Percentiles rank a stretch among this genome's conserved stretches.
phyloP scores from a whole-genome alignment of 495 filamentous ascomycete species.

The Apiosordaria backusii region DNA sequence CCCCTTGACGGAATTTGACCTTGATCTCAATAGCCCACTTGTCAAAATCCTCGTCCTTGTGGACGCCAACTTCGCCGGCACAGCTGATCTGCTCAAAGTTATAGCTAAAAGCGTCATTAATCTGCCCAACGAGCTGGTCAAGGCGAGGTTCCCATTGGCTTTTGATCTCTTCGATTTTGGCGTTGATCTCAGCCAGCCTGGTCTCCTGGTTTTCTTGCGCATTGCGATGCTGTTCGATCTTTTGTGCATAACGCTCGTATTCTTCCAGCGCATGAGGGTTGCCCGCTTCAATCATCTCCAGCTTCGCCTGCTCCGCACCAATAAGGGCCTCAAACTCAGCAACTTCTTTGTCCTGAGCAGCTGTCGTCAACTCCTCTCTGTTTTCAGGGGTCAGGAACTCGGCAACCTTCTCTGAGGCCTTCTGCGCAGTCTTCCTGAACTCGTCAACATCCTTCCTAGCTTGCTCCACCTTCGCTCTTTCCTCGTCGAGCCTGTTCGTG shows the following conservation, averaged over 20 bases:
- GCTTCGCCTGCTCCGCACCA: conserved; percentile 64
- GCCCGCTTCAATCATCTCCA: conserved; percentile 76
- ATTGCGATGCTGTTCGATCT: conserved; percentile 43
- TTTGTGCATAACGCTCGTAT: conserved; percentile 64
- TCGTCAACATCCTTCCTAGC: conserved; percentile 24
- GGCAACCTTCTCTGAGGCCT: conserved; percentile 16
- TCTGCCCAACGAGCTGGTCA: conserved; percentile 70
- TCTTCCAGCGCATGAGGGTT: conserved; percentile 73
- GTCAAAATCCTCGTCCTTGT: conserved; percentile 84
- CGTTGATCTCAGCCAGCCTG: conserved; percentile 54
- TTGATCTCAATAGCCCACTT: conserved; percentile 90
- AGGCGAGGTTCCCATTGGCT: conserved; percentile 80
- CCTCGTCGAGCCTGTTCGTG: conserved; percentile 49
- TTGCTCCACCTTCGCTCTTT: conserved; percentile 16
- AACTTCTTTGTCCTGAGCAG: conserved; percentile 42
- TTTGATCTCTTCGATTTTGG: conserved; percentile 52
- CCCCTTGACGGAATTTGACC: conserved; percentile 88
- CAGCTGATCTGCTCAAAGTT: conserved; percentile 93
- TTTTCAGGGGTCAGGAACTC: conserved; percentile 24
- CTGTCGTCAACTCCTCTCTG: conserved; percentile 30
- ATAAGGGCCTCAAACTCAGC: conserved; percentile 74
- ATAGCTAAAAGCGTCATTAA: conserved; percentile 83
- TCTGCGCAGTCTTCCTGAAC: conserved; percentile 29
- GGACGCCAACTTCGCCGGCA: conserved; percentile 82
- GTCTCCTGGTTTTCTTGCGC: conserved; percentile 41